phyloP scores from a whole-genome alignment of 441 rosid species.

The Brassica hybrid region DNA sequence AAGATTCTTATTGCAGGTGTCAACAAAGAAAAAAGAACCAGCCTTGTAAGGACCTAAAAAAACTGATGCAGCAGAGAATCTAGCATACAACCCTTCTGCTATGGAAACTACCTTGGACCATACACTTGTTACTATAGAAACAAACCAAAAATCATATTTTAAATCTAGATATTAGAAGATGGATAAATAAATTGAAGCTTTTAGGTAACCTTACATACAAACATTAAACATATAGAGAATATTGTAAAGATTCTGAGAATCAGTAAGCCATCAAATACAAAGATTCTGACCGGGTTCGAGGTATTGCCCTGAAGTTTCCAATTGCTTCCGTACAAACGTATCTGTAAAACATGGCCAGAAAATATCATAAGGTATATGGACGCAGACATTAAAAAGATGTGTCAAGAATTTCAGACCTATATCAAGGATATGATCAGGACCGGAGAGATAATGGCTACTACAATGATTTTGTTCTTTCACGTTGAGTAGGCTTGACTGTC shows the following conservation, averaged over 20 bases:
- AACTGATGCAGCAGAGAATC: constrained; percentile 35
- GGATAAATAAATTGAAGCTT: constrained; percentile 3
- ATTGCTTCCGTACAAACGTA: neutral
- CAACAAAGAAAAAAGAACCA: constrained; percentile 69
- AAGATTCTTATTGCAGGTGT: constrained; percentile 86
- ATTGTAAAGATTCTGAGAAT: constrained; percentile 74
- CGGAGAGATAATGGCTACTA: no score
- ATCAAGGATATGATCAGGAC: no score
- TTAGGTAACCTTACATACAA: neutral
- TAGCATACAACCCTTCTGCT: constrained; percentile 71
- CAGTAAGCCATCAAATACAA: constrained; percentile 55
- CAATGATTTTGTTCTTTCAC: no score
- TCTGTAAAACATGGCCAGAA: neutral
- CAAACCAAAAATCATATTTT: constrained; percentile 29
- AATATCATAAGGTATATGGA: neutral
- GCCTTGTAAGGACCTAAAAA: constrained; percentile 49
- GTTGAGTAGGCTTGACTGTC: no score
- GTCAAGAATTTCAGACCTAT: no score
- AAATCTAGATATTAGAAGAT: neutral
- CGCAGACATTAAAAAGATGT: no score
- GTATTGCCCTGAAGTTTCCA: neutral
- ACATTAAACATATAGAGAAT: no score
- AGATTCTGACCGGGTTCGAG: neutral
- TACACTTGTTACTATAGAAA: constrained; percentile 55
- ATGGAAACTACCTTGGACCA: constrained; percentile 69